Evolutionary conservation across 2,329 filamentous ascomycete genomes (phyloP).

Genomic region (Ceratocystis albifundus): DNA sequence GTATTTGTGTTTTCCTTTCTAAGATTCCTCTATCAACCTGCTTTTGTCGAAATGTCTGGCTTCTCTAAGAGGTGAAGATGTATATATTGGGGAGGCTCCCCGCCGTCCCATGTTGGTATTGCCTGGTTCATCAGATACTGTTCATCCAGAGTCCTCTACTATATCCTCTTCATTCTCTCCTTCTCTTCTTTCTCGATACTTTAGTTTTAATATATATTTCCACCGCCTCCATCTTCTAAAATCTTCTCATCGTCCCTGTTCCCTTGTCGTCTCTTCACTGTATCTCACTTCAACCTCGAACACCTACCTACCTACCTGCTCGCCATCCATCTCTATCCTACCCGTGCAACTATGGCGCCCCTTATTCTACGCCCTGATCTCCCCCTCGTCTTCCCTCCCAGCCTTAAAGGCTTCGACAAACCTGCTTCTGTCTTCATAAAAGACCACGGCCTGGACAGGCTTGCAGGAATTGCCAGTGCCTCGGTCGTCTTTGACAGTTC

Average conservation of each 20-base stretch:
- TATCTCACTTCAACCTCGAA: neutral
- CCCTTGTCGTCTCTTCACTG: neutral
- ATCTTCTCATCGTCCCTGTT: neutral
- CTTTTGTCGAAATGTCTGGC: neutral
- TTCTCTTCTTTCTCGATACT: neutral
- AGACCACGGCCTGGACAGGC: slow-evolving; percentile 19
- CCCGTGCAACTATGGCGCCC: slow-evolving; percentile 18
- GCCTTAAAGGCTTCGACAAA: slow-evolving; percentile 24
- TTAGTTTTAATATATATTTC: neutral
- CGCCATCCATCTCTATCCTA: neutral
- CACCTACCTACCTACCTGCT: neutral
- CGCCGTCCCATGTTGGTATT: neutral
- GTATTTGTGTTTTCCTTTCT: neutral
- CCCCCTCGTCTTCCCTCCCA: slow-evolving; percentile 22
- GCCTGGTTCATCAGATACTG: neutral
- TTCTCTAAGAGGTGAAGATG: neutral
- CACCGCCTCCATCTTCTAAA: neutral
- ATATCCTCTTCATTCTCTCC: neutral
- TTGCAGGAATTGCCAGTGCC: slow-evolving; percentile 29
- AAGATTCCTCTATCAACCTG: neutral
- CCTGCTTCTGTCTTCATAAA: slow-evolving; percentile 24
- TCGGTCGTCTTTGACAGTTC: slow-evolving; percentile 31
- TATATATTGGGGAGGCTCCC: neutral
- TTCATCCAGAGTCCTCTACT: neutral
- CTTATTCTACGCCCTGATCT: slow-evolving; percentile 22